Conservation (phyloP, 83 land plant species). For the Picea engelmannii region DNA sequence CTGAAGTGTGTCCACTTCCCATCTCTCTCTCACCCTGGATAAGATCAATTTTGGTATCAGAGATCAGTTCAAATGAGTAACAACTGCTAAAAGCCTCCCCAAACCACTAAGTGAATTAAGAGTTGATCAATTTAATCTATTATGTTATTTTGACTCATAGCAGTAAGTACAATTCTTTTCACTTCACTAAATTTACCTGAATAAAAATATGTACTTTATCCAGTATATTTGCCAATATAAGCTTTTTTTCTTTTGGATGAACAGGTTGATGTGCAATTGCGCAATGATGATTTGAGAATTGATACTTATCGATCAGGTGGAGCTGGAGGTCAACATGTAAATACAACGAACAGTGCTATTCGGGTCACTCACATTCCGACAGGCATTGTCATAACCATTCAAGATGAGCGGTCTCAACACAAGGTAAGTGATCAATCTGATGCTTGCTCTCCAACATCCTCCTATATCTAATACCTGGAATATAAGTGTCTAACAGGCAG, state of each 20-base stretch:
- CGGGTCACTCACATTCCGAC: slow-evolving; percentile 90
- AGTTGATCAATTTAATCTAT: slow-evolving; percentile 3
- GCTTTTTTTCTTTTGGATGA: background rate
- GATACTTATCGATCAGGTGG: slow-evolving; percentile 97
- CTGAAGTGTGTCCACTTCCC: too few relatives aligned
- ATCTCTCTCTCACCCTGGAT: too few relatives aligned
- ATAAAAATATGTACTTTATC: background rate
- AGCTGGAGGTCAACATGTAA: slow-evolving; percentile 93
- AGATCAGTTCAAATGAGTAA: background rate
- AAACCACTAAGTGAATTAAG: background rate
- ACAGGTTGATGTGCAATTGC: slow-evolving; percentile 90
- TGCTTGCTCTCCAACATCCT: background rate
- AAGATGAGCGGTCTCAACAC: slow-evolving; percentile 98
- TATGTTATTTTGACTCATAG: background rate
- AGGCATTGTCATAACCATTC: slow-evolving; percentile 81
- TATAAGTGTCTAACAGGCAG: background rate
- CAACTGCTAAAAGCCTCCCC: background rate
- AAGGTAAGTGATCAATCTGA: slow-evolving; percentile 37
- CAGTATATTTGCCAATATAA: background rate
- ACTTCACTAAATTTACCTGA: background rate
- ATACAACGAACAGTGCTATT: slow-evolving; percentile 98
- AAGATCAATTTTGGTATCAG: too few relatives aligned
- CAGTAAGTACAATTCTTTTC: background rate
- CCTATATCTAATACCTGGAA: background rate
- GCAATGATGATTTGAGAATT: slow-evolving; percentile 85